Percentiles rank a stretch among this genome's conserved stretches.
phyloP scores from a whole-genome alignment of 331 rosid genomes.

The Quercus lobata region DNA sequence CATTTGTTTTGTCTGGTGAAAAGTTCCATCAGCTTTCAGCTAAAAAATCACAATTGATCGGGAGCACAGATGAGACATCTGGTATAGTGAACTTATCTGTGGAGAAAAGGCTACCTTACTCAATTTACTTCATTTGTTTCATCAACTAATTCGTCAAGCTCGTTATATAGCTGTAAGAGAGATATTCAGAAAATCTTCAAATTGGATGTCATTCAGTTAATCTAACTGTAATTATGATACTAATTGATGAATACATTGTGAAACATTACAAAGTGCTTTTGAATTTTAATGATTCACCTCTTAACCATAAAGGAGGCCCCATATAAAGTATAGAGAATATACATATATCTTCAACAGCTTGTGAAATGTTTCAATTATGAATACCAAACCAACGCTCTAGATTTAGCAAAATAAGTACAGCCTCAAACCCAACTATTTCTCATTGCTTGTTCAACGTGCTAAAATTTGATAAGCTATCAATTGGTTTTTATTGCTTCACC shows the following conservation, averaged over 20 bases:
- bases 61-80: not conserved
- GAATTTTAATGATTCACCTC: not conserved
- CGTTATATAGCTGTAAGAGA: not conserved
- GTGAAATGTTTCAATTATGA: not conserved
- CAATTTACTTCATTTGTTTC: not conserved
- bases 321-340: not conserved
- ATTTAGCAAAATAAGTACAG: not conserved
- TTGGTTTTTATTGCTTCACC: not conserved
- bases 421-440: not conserved
- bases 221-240: not conserved
- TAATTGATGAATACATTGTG: not conserved
- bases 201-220: not conserved
- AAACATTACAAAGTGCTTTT: not conserved
- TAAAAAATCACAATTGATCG: not conserved
- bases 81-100: not conserved
- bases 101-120: not conserved
- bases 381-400: too few species aligned
- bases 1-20: not conserved
- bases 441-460: not conserved
- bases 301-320: not conserved
- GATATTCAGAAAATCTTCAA: not conserved
- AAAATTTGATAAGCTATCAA: not conserved
- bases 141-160: not conserved
- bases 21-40: not conserved
- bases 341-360: not conserved